A percentile compares a stretch with the other conserved stretches of the same genome.
These are phyloP conservation scores for Cynanchum wilfordii DNA, from an alignment of 257 asterid genomes.

Conservation along the genomic window DNA sequence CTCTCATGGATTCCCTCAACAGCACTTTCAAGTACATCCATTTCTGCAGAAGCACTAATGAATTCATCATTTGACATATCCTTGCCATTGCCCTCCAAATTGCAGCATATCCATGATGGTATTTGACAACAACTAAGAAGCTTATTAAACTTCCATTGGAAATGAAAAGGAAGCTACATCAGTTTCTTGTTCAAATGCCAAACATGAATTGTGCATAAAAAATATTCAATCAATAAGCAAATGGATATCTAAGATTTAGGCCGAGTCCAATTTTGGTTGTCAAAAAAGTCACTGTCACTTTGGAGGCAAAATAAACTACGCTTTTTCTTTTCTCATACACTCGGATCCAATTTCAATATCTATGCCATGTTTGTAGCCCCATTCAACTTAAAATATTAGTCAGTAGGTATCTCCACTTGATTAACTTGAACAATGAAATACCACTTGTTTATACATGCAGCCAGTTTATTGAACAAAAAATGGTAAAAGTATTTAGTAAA, in stretches of 20 bases:
- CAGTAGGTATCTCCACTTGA: background rate
- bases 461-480: background rate
- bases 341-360: background rate
- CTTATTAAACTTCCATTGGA: slow-evolving; percentile 54
- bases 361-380: slow-evolving; percentile 1
- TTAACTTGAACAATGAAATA: background rate
- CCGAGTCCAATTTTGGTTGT: background rate
- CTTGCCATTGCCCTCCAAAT: slow-evolving; percentile 58
- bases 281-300: background rate
- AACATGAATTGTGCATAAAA: background rate
- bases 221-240: background rate
- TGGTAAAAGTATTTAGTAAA: background rate
- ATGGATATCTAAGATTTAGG: background rate
- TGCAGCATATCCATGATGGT: slow-evolving; percentile 89
- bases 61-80: slow-evolving; percentile 51
- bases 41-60: slow-evolving; percentile 56
- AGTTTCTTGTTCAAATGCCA: background rate
- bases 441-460: background rate
- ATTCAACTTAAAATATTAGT: no score
- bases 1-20: slow-evolving; percentile 30
- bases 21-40: slow-evolving; percentile 78
- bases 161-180: background rate
- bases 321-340: background rate
- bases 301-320: background rate
- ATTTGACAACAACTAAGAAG: slow-evolving; percentile 47